Percentiles rank a stretch among this genome's conserved stretches.
These are phyloP conservation scores for Fusarium globosum DNA, from an alignment of 2,329 filamentous ascomycete species.

Conservation along the genomic window DNA sequence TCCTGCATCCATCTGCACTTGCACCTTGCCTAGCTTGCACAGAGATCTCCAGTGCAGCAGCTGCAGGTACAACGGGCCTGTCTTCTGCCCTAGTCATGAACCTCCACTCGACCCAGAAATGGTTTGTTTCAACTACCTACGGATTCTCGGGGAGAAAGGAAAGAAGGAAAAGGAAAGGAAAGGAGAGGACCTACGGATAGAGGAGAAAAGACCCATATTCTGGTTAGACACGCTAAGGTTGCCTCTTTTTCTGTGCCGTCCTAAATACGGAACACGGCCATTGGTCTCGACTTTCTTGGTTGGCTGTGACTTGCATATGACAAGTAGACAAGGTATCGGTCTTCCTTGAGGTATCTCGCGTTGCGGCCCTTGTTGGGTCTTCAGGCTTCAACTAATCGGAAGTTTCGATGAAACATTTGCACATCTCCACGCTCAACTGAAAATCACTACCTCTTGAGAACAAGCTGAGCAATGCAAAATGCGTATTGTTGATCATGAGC, in stretches of 20 bases:
- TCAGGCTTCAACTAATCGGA: background rate
- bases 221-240: slow-evolving; percentile 17
- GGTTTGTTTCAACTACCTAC: slow-evolving; percentile 24
- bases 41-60: slow-evolving; percentile 18
- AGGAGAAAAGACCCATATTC: slow-evolving; percentile 1
- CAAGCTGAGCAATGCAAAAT: slow-evolving; percentile 11
- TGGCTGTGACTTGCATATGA: slow-evolving; percentile 3
- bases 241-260: slow-evolving; percentile 3
- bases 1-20: slow-evolving; percentile 5
- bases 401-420: slow-evolving; percentile 23
- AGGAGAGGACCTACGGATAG: too few relatives aligned
- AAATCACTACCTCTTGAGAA: slow-evolving; percentile 14
- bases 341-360: background rate
- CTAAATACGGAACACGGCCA: slow-evolving; percentile 22
- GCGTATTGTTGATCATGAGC: slow-evolving; percentile 10
- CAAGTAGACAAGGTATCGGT: background rate
- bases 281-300: slow-evolving; percentile 14
- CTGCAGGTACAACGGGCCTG: slow-evolving; percentile 10
- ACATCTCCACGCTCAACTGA: background rate
- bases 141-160: slow-evolving; percentile 14
- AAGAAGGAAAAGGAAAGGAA: slow-evolving; percentile 5
- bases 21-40: background rate
- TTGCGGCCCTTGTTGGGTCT: background rate
- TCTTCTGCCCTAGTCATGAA: background rate
- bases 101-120: slow-evolving; percentile 21